Base-by-base conservation (phyloP, 2,329 filamentous ascomycete species). In the Phaeomoniella chlamydospora region DNA sequence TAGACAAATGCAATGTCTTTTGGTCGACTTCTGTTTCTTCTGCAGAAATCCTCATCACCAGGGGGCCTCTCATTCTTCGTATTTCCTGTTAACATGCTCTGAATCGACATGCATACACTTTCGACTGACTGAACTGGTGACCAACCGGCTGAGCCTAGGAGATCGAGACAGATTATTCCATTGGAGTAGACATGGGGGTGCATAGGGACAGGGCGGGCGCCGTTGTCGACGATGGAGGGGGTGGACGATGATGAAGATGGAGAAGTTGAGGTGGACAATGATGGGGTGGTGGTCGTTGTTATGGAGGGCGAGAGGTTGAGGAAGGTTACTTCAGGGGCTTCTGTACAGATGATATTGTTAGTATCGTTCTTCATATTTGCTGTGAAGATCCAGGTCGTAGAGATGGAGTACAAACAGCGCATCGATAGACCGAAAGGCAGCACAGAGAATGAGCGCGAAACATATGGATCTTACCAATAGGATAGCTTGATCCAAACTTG, bases 131-230 rank as follows among this genome's bases (percentile, higher is more conserved):
- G 90, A 0, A 98, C 88, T 0, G 90, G 90, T 33, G 81, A 90
- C 90, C 90, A 98, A 38, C 90, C 90, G 43, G 85, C 78, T 6
- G 72, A 67, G 36, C 85, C 85, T 5, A 98, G 75, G 2, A 98
- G 72, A 49, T 98, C 90, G 34, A 98, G 79, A 52, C 90, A 98
- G 54, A 98, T 98, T 57, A 96, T 94, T 48, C 90, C 90, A 58
- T 98, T 98, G 48, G 82, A 90, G 65, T 98, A 98, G 58, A 98
- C 83, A 62, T 98, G 90, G 3, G 90, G 90, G 52, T 98, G 90
- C 56, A 94, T 87, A 1, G 90, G 90, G 49, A 98, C 87, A 2
- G 67, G 62, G 30, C 71, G 68, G 29, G 58, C 56, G 1, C 60
- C 55, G 29, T 50, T 49, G 31, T 40, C 39, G 4, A 51, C 48